Evolutionary conservation across 2,329 filamentous ascomycete genomes (phyloP), one percentile per base, ranked within the genome.

Genomic region (Phyllosticta ampelicida): DNA sequence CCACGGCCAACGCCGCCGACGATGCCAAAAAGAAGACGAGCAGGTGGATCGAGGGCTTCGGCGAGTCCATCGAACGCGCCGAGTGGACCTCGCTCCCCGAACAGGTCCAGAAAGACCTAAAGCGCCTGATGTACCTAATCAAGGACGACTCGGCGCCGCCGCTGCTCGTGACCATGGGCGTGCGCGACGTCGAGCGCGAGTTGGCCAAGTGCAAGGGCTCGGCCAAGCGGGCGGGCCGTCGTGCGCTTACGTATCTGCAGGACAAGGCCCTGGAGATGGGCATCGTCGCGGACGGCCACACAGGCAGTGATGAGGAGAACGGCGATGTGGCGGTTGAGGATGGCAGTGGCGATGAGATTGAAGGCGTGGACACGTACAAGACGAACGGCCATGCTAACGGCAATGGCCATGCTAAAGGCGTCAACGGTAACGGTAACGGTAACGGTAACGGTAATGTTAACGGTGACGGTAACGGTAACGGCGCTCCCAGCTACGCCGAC

Each of bases 1-100:
- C 56, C 51, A 10, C 20, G 13, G 26, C 51, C 26, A 9, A 21
- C 21, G 54, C 28, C 4, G n/a, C 54, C 2, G 63, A 65, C 13
- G 71, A 73, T 52, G 66, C 73, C n/a, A 61, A 64, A 28, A 65
- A 64, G 29, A 72, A 76, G 26, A 74, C 75, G 9, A 66, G 69
- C 9, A 69, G 72, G 30, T 71, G 70, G 44, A 71, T 75, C 6
- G 68, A 72, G n/a, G 36, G 36, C 36, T 44, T 44, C 36, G 36
- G 36, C 36, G 2, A 16, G 4, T n/a, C 36, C 2, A 44, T 44
- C 13, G 36, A 44, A n/a, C 2, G 6, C 2, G 36, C 36, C 36
- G 36, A 44, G 8, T 44, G 13, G 13, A 16, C 36, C 11, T 6
- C 11, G 2, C 11, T 44, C 2, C 36, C 36, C 16, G 13, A 16